Percentiles rank a stretch among this genome's conserved stretches.
Conservation (phyloP, 1,284 basidiomycete genomes). For the Puccinia triticina region DNA sequence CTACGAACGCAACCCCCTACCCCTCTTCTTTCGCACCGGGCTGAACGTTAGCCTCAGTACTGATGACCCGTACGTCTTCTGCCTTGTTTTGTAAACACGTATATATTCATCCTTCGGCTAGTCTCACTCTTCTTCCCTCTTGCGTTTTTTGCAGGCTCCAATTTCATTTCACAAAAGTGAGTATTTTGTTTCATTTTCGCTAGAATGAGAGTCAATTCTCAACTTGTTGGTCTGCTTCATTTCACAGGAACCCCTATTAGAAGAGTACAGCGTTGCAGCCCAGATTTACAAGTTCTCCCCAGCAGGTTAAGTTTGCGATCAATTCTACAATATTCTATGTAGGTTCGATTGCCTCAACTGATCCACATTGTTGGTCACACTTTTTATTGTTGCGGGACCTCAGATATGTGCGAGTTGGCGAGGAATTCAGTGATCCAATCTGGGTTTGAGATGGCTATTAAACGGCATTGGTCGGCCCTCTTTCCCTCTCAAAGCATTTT, state of each 20-base stretch:
- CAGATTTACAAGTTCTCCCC: conserved; percentile 67
- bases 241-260: conserved; percentile 81
- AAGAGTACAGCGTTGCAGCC: conserved; percentile 97
- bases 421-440: conserved; percentile 94
- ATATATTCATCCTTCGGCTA: neutral
- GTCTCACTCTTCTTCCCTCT: conserved; percentile 36
- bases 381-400: neutral
- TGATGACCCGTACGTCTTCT: conserved; percentile 72
- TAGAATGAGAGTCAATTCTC: neutral
- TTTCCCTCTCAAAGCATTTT: conserved; percentile 10
- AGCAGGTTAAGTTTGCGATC: conserved; percentile 46
- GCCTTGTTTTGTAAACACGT: neutral
- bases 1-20: conserved; percentile 95
- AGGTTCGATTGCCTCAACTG: neutral
- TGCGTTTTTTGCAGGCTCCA: conserved; percentile 64
- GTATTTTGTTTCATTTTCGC: conserved; percentile 57
- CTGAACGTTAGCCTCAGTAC: conserved; percentile 96
- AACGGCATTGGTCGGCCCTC: conserved; percentile 79
- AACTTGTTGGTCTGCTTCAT: neutral
- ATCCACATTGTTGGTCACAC: neutral
- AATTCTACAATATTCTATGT: conserved; percentile 58
- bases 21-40: conserved; percentile 94
- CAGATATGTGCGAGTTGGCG: conserved; percentile 78
- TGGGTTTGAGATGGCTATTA: conserved; percentile 98
- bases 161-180: conserved; percentile 90